Conservation (phyloP, 495 filamentous ascomycete genomes). For the Halenospora varia region DNA sequence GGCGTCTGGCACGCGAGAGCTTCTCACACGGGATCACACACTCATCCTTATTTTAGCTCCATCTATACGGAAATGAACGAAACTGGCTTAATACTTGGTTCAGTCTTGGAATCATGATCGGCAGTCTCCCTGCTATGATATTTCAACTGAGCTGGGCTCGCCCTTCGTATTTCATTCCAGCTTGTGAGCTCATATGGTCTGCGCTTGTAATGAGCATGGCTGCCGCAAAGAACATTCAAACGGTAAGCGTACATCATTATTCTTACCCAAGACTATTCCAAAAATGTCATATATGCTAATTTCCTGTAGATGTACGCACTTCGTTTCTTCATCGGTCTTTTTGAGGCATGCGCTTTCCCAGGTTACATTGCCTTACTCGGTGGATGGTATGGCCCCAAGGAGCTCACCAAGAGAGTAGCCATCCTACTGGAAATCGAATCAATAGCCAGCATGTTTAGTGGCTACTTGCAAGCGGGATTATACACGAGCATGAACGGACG, state of each 20-base stretch:
- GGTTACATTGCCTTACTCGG: slow-evolving; percentile 46
- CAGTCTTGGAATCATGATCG: background rate
- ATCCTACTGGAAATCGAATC: slow-evolving; percentile 27
- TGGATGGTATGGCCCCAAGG: slow-evolving; percentile 38
- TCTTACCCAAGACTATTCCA: background rate
- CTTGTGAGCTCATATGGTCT: background rate
- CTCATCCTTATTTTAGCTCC: background rate
- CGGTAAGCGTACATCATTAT: background rate
- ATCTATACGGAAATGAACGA: background rate
- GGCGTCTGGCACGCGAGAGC: background rate
- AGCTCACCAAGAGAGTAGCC: slow-evolving; percentile 28
- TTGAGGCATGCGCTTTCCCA: slow-evolving; percentile 39
- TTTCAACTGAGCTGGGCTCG: background rate
- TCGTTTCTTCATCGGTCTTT: slow-evolving; percentile 55
- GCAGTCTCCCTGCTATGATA: background rate
- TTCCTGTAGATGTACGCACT: slow-evolving; percentile 41
- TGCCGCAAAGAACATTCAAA: background rate
- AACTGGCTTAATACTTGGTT: background rate
- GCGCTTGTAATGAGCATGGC: background rate
- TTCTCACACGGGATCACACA: background rate
- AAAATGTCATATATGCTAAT: background rate
- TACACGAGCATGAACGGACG: slow-evolving; percentile 41
- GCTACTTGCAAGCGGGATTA: slow-evolving; percentile 47
- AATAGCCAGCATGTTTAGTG: slow-evolving; percentile 40
- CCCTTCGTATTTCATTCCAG: background rate